Evolutionary conservation across 2,329 filamentous ascomycete species (phyloP), one percentile per base, ranked within the genome.

Genomic region (Scedosporium aurantiacum): DNA sequence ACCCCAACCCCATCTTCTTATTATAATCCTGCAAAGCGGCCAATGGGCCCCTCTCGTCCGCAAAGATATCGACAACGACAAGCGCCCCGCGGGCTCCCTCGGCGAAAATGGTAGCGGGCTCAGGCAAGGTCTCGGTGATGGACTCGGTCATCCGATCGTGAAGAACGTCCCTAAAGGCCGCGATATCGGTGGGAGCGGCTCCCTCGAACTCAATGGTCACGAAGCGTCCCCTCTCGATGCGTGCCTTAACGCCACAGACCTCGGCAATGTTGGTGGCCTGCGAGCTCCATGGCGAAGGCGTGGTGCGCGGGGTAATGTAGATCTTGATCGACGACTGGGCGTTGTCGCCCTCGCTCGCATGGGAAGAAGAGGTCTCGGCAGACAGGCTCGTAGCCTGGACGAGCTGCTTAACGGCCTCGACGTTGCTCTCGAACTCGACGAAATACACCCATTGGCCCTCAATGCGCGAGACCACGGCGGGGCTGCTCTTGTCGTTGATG

Each of bases 111-210:
- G 78, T 73, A 41, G 84, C 77, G 55, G 93, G 80, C 67, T 89
- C 83, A 4, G 91, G 93, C 60, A 84, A 79, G 21, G 80, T 76
- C 40, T 81, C 75, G 67, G 82, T 82, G 65, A 97, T 85, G 55
- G 82, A 84, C 78, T 97, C 91, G 21, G 94, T 99, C 94, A 99
- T 99, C 62, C 93, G 88, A 75, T 99, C 94, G 75, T 96, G 85
- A 57, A 97, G 79, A 55, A 86, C 73, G 74, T 97, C 88, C 63
- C 83, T 81, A 69, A 87, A 82, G 66, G 79, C 69, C 64, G 81
- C 74, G 67, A 80, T 73, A 57, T 73, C 74, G 54, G 76, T 62
- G 27, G 64, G 59, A 58, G 78, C 73, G 47, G 76, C 67, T 55
- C 75, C 76, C 57, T 84, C 82, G 71, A 87, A 85, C 65, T 77